Evolutionary conservation across 768 basidiomycete species (phyloP).

Genomic region (Russula compacta): DNA sequence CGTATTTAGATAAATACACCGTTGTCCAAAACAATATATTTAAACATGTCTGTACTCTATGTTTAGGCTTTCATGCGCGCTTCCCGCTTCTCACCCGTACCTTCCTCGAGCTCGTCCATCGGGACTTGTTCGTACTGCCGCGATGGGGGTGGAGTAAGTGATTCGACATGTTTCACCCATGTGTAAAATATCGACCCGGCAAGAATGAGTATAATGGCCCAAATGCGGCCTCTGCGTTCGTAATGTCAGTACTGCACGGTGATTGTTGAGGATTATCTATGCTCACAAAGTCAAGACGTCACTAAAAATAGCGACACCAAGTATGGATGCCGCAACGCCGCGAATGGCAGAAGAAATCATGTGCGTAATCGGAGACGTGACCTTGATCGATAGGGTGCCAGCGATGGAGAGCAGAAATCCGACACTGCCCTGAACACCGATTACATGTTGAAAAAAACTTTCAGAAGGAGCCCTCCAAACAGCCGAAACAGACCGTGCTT

Average conservation of each 20-base stretch:
- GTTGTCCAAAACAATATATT: no score
- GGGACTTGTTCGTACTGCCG: conserved; percentile 52
- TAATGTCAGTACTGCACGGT: neutral
- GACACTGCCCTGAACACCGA: conserved; percentile 51
- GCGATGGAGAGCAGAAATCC: conserved; percentile 96
- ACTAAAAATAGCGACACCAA: conserved; percentile 71
- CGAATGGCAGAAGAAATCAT: conserved; percentile 96
- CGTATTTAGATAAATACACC: no score
- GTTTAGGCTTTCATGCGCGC: neutral
- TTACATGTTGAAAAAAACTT: neutral
- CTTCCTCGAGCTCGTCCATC: conserved; percentile 55
- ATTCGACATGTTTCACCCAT: conserved; percentile 76
- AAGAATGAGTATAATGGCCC: conserved; percentile 76
- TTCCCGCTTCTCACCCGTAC: conserved; percentile 21
- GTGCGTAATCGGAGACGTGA: conserved; percentile 95
- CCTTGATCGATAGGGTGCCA: conserved; percentile 88
- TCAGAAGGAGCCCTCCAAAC: neutral
- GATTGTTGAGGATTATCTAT: neutral
- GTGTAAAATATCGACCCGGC: conserved; percentile 79
- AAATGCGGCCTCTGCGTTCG: conserved; percentile 57
- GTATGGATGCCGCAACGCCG: conserved; percentile 82
- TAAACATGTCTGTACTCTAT: neutral
- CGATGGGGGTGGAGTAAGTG: conserved; percentile 27
- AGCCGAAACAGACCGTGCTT: conserved; percentile 20
- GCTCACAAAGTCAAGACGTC: conserved; percentile 73